These are phyloP conservation scores for Chenopodium berlandieri DNA, from an alignment of 148 eudicot genomes.

Conservation along the genomic window DNA sequence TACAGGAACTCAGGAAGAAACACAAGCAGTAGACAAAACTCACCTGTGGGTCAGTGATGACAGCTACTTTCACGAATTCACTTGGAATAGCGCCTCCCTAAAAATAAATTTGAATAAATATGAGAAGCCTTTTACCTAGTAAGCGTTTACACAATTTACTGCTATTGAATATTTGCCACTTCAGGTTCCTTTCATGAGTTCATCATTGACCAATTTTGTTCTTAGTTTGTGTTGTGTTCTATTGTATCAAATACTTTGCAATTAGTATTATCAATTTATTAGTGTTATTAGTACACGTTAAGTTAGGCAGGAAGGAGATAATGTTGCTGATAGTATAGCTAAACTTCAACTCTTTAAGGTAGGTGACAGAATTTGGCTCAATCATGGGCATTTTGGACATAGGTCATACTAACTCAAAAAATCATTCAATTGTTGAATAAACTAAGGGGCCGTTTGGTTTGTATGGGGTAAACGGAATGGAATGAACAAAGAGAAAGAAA, in stretches of 20 bases:
- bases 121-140: neutral
- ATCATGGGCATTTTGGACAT: neutral
- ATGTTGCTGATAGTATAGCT: neutral
- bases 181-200: neutral
- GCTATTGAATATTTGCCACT: neutral
- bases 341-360: neutral
- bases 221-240: neutral
- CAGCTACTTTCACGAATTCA: constrained; percentile 73
- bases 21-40: constrained; percentile 10
- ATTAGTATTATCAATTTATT: neutral
- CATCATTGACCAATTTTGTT: neutral
- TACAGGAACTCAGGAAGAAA: neutral
- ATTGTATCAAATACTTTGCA: neutral
- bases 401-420: too few relatives aligned
- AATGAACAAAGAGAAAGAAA: too few relatives aligned
- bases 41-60: constrained; percentile 93
- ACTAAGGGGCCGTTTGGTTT: too few relatives aligned
- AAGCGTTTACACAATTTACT: too few relatives aligned
- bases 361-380: neutral
- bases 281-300: neutral
- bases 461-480: too few relatives aligned
- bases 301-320: neutral
- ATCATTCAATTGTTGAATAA: too few relatives aligned
- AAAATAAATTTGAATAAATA: constrained; percentile 31
- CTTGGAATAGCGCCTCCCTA: constrained; percentile 37